phyloP scores from a whole-genome alignment of 2,329 filamentous ascomycete species.

The Nemania sp. region DNA sequence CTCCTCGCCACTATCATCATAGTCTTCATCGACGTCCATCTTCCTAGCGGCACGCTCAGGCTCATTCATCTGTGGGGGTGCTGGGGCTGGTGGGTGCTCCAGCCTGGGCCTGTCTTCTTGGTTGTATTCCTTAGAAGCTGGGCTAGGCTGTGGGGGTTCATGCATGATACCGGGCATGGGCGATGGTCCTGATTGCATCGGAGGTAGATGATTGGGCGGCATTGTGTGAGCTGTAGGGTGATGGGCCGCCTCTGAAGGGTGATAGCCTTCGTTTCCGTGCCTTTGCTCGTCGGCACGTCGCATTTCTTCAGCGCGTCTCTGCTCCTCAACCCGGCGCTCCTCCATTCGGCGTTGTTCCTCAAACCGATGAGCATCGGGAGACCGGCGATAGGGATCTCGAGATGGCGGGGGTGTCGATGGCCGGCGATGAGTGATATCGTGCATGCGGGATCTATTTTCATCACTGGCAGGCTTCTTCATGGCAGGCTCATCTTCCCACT shows the following conservation, averaged over 20 bases:
- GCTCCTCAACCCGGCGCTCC: slow-evolving; percentile 64
- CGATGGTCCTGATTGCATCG: slow-evolving; percentile 71
- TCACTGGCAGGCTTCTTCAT: slow-evolving; percentile 90
- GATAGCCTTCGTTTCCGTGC: slow-evolving; percentile 79
- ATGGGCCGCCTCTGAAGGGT: slow-evolving; percentile 92
- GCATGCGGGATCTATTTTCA: slow-evolving; percentile 85
- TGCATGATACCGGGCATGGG: slow-evolving; percentile 66
- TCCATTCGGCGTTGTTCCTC: slow-evolving; percentile 73
- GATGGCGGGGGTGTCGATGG: slow-evolving; percentile 80
- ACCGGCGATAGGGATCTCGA: slow-evolving; percentile 77
- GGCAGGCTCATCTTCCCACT: slow-evolving; percentile 88
- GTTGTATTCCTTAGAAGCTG: slow-evolving; percentile 64
- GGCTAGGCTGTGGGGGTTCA: slow-evolving; percentile 61
- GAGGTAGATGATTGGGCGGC: slow-evolving; percentile 67
- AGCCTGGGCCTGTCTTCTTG: slow-evolving; percentile 67
- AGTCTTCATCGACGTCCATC: slow-evolving; percentile 98
- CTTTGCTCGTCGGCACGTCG: slow-evolving; percentile 68
- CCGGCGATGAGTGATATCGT: slow-evolving; percentile 84
- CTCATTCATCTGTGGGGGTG: slow-evolving; percentile 71
- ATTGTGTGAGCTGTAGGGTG: slow-evolving; percentile 76
- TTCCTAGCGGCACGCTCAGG: slow-evolving; percentile 86
- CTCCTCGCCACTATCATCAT: slow-evolving; percentile 93
- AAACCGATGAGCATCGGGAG: slow-evolving; percentile 75
- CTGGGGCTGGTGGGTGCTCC: slow-evolving; percentile 59
- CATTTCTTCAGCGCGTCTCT: slow-evolving; percentile 69